phyloP scores from a whole-genome alignment of 495 filamentous ascomycete species.

The Penicillium antarcticum region DNA sequence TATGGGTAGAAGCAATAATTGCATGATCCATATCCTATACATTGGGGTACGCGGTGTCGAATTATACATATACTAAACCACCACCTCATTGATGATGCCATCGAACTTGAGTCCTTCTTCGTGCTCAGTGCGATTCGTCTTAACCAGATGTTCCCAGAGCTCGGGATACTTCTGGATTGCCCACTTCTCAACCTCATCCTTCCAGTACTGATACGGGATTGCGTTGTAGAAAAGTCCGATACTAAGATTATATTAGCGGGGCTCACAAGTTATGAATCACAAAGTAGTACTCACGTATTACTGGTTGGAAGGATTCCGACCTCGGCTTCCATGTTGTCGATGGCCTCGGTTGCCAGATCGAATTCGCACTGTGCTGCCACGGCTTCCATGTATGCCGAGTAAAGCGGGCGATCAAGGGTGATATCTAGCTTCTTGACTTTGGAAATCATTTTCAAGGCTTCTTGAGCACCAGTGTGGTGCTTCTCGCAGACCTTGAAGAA shows the following conservation, averaged over 20 bases:
- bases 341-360: conserved; percentile 58
- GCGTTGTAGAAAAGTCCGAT: conserved; percentile 73
- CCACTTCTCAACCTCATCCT: conserved; percentile 71
- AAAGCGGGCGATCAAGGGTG: conserved; percentile 66
- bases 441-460: conserved; percentile 70
- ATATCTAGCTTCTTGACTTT: conserved; percentile 73
- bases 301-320: conserved; percentile 61
- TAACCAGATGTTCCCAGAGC: conserved; percentile 59
- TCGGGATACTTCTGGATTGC: conserved; percentile 61
- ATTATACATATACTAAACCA: conserved; percentile 15
- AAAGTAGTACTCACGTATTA: conserved; percentile 61
- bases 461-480: conserved; percentile 55
- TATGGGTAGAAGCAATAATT: no score
- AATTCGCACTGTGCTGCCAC: conserved; percentile 66
- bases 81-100: conserved; percentile 28
- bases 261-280: not conserved
- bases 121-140: conserved; percentile 29
- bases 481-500: conserved; percentile 74
- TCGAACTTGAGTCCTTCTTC: conserved; percentile 39
- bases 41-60: not conserved
- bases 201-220: conserved; percentile 53
- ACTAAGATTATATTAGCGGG: conserved; percentile 42
- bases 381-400: conserved; percentile 69
- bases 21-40: not conserved
- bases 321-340: conserved; percentile 61